Percentiles rank a stretch among this genome's conserved stretches.
Conservation (phyloP, 169 alveolate species). For the Plasmodium vivax region DNA sequence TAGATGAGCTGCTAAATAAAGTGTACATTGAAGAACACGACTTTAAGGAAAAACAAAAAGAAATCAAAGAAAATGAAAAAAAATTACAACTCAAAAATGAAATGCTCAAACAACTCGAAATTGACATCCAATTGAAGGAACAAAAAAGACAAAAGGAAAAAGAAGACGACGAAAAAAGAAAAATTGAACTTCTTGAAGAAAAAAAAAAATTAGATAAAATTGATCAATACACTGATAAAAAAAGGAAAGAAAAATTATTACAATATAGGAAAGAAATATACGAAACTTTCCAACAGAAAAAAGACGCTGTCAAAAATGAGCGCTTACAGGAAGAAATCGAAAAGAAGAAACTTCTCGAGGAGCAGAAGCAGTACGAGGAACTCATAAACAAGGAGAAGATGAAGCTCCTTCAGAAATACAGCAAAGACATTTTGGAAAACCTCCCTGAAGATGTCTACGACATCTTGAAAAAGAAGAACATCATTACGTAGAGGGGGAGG, state of each 20-base stretch:
- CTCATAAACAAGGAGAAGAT: constrained; percentile 46
- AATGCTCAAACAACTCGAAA: constrained; percentile 61
- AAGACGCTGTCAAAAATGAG: constrained; percentile 55
- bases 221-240: constrained; percentile 71
- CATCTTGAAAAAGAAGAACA: constrained; percentile 19
- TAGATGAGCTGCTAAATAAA: constrained; percentile 56
- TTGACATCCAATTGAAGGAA: constrained; percentile 42
- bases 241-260: constrained; percentile 55
- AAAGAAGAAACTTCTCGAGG: constrained; percentile 52
- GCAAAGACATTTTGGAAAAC: constrained; percentile 30
- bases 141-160: constrained; percentile 43
- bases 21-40: constrained; percentile 69
- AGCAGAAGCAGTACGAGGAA: constrained; percentile 50
- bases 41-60: constrained; percentile 66
- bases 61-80: constrained; percentile 60
- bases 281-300: constrained; percentile 63
- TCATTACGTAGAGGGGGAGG: constrained; percentile 3
- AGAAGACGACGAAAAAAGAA: constrained; percentile 72
- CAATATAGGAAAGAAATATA: constrained; percentile 72
- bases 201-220: constrained; percentile 67
- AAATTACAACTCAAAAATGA: constrained; percentile 72
- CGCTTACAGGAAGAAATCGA: constrained; percentile 46
- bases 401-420: constrained; percentile 46
- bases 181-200: constrained; percentile 55
- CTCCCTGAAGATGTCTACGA: constrained; percentile 54